Evolutionary conservation across 805 yeast species (phyloP).

Genomic region (Lipomyces sp.): DNA sequence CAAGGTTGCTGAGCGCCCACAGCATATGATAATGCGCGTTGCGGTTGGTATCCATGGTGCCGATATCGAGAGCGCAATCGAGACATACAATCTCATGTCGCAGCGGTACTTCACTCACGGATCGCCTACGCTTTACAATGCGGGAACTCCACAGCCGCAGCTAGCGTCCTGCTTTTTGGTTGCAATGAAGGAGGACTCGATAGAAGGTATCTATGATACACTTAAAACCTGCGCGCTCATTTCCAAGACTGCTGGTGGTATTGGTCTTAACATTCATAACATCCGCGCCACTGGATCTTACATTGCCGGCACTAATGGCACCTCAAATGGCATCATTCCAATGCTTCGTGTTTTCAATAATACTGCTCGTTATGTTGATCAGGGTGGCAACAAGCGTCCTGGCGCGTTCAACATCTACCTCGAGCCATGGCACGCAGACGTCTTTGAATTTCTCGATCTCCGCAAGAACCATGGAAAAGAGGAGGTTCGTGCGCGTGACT

Average conservation of each 20-base stretch:
- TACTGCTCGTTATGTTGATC: conserved; percentile 96
- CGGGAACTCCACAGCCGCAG: conserved; percentile 84
- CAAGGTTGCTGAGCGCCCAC: conserved; percentile 85
- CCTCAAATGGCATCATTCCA: conserved; percentile 92
- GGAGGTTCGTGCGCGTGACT: conserved; percentile 89
- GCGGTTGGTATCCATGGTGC: conserved; percentile 86
- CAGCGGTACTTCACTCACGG: conserved; percentile 88
- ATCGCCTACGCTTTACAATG: conserved; percentile 91
- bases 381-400: conserved; percentile 97
- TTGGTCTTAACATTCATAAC: conserved; percentile 87
- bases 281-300: conserved; percentile 85
- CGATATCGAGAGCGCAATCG: conserved; percentile 66
- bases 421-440: conserved; percentile 97
- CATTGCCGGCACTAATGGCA: conserved; percentile 91
- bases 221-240: conserved; percentile 86
- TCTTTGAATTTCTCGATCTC: conserved; percentile 82
- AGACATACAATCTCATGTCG: conserved; percentile 89
- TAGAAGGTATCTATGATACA: conserved; percentile 92
- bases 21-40: conserved; percentile 86
- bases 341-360: conserved; percentile 94
- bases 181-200: conserved; percentile 92
- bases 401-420: conserved; percentile 94
- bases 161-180: conserved; percentile 91
- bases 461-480: conserved; percentile 95
- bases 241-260: conserved; percentile 94